Percentiles rank a stretch among this genome's conserved stretches.
These are phyloP conservation scores for Tricholoma sp. DNA, from an alignment of 768 basidiomycete genomes.

Conservation along the genomic window DNA sequence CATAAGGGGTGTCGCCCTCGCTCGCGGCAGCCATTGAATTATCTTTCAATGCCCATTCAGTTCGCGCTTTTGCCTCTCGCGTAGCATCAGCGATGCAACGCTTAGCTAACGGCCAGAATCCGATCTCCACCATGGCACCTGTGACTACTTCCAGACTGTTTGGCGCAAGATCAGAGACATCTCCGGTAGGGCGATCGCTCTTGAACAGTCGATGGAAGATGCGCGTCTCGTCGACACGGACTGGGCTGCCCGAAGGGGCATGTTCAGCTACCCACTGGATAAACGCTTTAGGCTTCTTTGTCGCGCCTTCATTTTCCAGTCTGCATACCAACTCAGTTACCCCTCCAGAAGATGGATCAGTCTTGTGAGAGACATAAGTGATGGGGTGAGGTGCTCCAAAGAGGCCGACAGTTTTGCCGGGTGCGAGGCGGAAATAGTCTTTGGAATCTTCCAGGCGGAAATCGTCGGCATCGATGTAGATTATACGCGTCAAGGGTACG, in stretches of 20 bases:
- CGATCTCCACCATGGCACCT: constrained; percentile 81
- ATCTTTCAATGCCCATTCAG: constrained; percentile 52
- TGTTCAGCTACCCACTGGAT: constrained; percentile 98
- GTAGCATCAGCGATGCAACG: constrained; percentile 58
- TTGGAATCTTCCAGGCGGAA: constrained; percentile 88
- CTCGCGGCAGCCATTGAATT: constrained; percentile 24
- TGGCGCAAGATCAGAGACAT: constrained; percentile 83
- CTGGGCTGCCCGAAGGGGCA: constrained; percentile 69
- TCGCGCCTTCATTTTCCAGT: constrained; percentile 62
- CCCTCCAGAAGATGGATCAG: constrained; percentile 62
- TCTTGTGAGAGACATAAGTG: constrained; percentile 87
- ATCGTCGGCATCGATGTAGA: constrained; percentile 92
- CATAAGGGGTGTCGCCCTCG: constrained; percentile 57
- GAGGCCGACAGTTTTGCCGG: constrained; percentile 94
- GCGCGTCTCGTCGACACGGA: constrained; percentile 82
- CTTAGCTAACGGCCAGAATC: constrained; percentile 83
- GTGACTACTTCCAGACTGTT: constrained; percentile 75
- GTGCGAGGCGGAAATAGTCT: constrained; percentile 97
- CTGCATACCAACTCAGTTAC: constrained; percentile 77
- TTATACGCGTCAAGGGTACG: constrained; percentile 80
- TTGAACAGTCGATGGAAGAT: constrained; percentile 94
- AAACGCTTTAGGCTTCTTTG: constrained; percentile 85
- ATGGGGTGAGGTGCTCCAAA: constrained; percentile 92
- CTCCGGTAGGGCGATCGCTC: constrained; percentile 81
- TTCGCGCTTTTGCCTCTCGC: constrained; percentile 57